A percentile compares a stretch with the other conserved stretches of the same genome.
Conservation (phyloP, 1,139 yeast species). For the Hyphopichia burtonii region DNA sequence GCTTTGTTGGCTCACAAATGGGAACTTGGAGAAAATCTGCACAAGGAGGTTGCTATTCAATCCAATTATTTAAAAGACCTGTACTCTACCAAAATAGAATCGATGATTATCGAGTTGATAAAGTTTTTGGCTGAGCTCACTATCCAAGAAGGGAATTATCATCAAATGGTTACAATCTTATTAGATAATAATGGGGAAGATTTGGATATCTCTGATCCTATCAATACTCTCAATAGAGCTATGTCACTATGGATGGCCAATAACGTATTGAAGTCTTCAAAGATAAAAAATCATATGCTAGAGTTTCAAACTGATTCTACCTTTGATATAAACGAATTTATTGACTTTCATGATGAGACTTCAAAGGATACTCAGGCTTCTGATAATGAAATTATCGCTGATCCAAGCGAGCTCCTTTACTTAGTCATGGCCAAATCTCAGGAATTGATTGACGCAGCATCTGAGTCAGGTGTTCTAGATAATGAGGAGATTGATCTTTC, state of each 20-base stretch:
- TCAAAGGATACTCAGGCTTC: constrained; percentile 4
- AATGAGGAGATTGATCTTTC: background rate
- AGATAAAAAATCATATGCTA: background rate
- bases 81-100: constrained; percentile 15
- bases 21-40: background rate
- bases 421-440: constrained; percentile 26
- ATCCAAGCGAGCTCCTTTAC: constrained; percentile 17
- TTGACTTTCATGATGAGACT: constrained; percentile 18
- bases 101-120: constrained; percentile 12
- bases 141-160: background rate
- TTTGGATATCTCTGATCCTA: constrained; percentile 4
- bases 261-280: constrained; percentile 11
- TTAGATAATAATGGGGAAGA: constrained; percentile 6
- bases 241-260: constrained; percentile 34
- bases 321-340: constrained; percentile 26
- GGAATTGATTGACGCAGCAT: constrained; percentile 19
- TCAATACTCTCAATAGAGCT: constrained; percentile 10
- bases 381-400: constrained; percentile 1
- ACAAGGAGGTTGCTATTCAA: background rate
- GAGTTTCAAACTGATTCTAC: background rate
- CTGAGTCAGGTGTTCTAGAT: constrained; percentile 7
- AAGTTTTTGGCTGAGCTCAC: constrained; percentile 10
- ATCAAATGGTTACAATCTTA: background rate
- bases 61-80: constrained; percentile 11
- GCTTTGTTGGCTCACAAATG: constrained; percentile 10